A percentile compares a stretch with the other conserved stretches of the same genome.
Conservation (phyloP, 2,329 filamentous ascomycete species). For the Fusarium graminum region DNA sequence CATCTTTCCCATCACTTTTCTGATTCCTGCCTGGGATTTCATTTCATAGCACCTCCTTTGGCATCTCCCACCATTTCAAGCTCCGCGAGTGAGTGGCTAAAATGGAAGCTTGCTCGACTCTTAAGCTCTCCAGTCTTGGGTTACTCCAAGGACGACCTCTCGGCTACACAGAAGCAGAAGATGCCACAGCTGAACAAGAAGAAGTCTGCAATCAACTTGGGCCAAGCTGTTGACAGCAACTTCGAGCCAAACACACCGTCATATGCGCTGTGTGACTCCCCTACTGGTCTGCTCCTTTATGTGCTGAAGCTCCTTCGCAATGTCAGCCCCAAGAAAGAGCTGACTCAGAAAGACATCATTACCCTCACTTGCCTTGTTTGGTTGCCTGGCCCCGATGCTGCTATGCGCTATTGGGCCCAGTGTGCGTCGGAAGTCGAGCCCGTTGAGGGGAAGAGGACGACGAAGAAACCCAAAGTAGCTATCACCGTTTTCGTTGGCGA, state of each 20-base stretch:
- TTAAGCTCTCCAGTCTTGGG: conserved; percentile 66
- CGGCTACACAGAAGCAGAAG: conserved; percentile 53
- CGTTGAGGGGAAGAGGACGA: conserved; percentile 38
- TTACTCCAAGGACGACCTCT: conserved; percentile 67
- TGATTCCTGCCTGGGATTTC: conserved; percentile 68
- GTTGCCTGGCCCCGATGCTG: conserved; percentile 74
- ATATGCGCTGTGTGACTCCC: conserved; percentile 73
- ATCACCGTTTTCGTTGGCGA: conserved; percentile 63
- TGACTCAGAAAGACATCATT: conserved; percentile 67
- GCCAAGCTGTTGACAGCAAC: conserved; percentile 50
- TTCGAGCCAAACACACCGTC: conserved; percentile 67
- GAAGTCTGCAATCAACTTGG: conserved; percentile 42
- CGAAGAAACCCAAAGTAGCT: conserved; percentile 56
- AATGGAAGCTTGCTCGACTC: conserved; percentile 67
- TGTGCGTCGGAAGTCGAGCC: conserved; percentile 56
- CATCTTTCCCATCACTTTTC: conserved; percentile 62
- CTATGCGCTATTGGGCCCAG: conserved; percentile 68
- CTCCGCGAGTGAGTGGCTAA: conserved; percentile 64
- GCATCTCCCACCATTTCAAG: conserved; percentile 60
- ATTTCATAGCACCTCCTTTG: conserved; percentile 71
- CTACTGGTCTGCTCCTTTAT: conserved; percentile 68
- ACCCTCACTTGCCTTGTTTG: conserved; percentile 73
- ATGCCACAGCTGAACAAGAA: conserved; percentile 24
- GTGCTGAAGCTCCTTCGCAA: conserved; percentile 63
- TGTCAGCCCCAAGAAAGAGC: conserved; percentile 56